Percentiles rank a stretch among this genome's conserved stretches.
Evolutionary conservation across 2,329 filamentous ascomycete species (phyloP).

Genomic region (Didymella arachidicola): DNA sequence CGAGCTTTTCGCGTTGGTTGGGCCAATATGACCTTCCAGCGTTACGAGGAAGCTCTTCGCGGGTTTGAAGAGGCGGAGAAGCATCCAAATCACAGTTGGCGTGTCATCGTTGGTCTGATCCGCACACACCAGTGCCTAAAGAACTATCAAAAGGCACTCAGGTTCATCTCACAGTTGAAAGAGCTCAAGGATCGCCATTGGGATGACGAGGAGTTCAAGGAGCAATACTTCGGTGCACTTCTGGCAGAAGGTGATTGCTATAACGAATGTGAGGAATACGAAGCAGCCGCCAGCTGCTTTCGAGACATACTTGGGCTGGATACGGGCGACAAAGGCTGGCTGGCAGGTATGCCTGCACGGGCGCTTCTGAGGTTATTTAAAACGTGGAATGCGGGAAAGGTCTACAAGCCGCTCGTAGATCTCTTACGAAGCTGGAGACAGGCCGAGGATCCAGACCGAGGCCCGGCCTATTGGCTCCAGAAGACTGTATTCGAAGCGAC

Average conservation of each 20-base stretch:
- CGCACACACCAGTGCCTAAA: neutral
- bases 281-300: neutral
- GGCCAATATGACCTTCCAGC: no score
- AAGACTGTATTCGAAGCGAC: neutral
- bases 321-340: neutral
- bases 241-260: neutral
- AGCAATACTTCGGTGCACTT: neutral
- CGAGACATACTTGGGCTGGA: neutral
- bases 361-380: neutral
- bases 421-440: constrained; percentile 6
- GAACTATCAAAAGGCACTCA: neutral
- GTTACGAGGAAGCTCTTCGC: no score
- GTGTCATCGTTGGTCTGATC: neutral
- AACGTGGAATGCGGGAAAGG: neutral
- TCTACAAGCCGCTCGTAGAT: neutral
- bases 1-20: no score
- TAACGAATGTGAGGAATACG: neutral
- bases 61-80: no score
- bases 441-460: neutral
- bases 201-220: neutral
- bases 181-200: neutral
- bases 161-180: neutral
- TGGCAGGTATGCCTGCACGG: neutral
- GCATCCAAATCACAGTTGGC: neutral
- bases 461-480: neutral